These are phyloP conservation scores for Rosa chinensis DNA, from an alignment of 306 rosid genomes.

Conservation along the genomic window DNA sequence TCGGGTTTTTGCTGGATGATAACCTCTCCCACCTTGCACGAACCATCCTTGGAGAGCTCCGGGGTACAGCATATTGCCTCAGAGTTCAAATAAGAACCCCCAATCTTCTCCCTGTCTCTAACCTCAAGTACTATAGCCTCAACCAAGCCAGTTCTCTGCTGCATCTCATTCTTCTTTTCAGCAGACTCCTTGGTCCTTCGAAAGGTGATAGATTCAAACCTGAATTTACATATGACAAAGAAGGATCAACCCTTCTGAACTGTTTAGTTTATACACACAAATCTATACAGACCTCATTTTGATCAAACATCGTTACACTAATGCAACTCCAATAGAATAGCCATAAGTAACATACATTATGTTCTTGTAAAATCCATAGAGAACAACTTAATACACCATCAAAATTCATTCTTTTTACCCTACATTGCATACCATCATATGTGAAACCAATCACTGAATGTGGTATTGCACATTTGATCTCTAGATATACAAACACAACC, in stretches of 20 bases:
- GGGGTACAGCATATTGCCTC: conserved; percentile 70
- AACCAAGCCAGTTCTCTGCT: conserved; percentile 66
- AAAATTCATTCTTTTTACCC: not conserved
- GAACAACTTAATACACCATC: not conserved
- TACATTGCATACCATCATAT: not conserved
- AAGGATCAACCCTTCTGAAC: conserved; percentile 20
- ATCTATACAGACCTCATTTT: conserved; percentile 2
- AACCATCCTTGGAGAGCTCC: conserved; percentile 58
- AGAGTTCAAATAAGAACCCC: conserved; percentile 65
- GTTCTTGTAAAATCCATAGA: not conserved
- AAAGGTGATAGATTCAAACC: conserved; percentile 68
- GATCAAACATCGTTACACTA: not conserved
- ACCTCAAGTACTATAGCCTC: conserved; percentile 65
- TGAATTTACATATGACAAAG: conserved; percentile 31
- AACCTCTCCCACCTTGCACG: conserved; percentile 76
- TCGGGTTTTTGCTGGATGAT: conserved; percentile 53
- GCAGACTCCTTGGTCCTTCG: conserved; percentile 59
- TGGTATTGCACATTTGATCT: not conserved
- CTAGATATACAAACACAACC: conserved; percentile 10
- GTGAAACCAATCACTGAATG: not conserved
- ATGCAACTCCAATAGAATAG: conserved; percentile 8
- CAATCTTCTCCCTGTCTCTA: conserved; percentile 58
- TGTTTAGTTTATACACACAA: conserved; percentile 11
- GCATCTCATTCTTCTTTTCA: conserved; percentile 57
- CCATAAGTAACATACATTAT: not conserved